Conservation (phyloP, 768 basidiomycete species). For the Russula dissimulans region DNA sequence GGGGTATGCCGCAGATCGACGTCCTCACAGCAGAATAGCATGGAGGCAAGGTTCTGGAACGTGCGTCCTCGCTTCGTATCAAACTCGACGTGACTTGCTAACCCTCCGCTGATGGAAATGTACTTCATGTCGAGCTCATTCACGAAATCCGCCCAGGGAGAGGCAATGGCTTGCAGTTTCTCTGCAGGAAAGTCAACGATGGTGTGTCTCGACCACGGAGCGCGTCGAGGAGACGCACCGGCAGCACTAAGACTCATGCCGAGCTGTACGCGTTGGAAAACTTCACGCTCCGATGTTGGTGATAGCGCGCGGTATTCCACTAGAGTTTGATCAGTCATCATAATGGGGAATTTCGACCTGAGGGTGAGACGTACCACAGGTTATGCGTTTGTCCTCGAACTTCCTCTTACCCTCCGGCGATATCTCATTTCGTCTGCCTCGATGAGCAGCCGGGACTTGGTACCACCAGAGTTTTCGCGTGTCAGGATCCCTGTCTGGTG, state of each 20-base stretch:
- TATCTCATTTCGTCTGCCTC: conserved; percentile 38
- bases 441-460: conserved; percentile 40
- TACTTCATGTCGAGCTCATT: conserved; percentile 46
- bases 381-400: conserved; percentile 51
- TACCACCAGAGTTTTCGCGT: conserved; percentile 61
- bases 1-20: conserved; percentile 36
- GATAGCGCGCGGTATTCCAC: conserved; percentile 59
- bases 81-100: conserved; percentile 48
- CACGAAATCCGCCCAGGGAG: conserved; percentile 64
- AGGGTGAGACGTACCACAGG: conserved; percentile 40
- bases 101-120: conserved; percentile 49
- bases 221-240: conserved; percentile 33
- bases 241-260: conserved; percentile 68
- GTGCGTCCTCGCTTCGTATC: conserved; percentile 63
- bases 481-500: conserved; percentile 42
- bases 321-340: neutral
- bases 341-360: neutral
- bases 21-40: conserved; percentile 58
- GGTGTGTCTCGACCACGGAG: neutral
- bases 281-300: conserved; percentile 57
- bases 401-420: conserved; percentile 41
- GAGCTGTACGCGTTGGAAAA: conserved; percentile 76
- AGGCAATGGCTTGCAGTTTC: conserved; percentile 70
- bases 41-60: conserved; percentile 63
- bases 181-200: conserved; percentile 33